Conservation (phyloP, 1,284 basidiomycete species). For the Sporisorium exsertum region DNA sequence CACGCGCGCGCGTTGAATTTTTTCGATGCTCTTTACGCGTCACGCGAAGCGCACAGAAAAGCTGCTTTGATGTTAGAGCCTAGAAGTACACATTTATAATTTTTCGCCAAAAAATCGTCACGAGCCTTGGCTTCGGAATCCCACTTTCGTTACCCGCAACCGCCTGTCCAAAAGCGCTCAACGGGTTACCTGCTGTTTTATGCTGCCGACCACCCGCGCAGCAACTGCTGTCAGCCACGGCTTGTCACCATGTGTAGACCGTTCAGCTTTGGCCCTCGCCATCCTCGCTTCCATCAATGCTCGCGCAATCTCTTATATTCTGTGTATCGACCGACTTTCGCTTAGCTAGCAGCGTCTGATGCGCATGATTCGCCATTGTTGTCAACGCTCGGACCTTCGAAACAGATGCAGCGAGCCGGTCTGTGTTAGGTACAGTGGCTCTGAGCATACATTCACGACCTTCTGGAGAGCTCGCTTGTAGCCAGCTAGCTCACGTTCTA, state of each 20-base stretch:
- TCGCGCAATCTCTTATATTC: not conserved
- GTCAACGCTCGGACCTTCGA: not conserved
- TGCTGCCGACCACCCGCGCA: not conserved
- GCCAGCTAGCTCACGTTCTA: too few species aligned
- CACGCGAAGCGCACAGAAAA: slow-evolving; percentile 11
- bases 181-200: not conserved
- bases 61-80: not conserved
- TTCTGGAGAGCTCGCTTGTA: not conserved
- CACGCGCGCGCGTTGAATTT: slow-evolving; percentile 6
- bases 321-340: not conserved
- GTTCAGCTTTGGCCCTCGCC: not conserved
- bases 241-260: slow-evolving; percentile 5
- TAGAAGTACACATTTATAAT: not conserved
- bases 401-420: not conserved
- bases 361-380: not conserved
- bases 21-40: slow-evolving; percentile 22
- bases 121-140: not conserved
- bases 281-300: not conserved
- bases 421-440: not conserved
- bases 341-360: not conserved
- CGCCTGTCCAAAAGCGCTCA: slow-evolving; percentile 3
- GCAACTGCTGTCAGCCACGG: not conserved
- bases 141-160: too few species aligned
- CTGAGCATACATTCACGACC: not conserved
- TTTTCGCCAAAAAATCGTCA: not conserved